Evolutionary conservation across 352 stramenopile species (phyloP).

Genomic region (Globisporangium cylindrosporum): DNA sequence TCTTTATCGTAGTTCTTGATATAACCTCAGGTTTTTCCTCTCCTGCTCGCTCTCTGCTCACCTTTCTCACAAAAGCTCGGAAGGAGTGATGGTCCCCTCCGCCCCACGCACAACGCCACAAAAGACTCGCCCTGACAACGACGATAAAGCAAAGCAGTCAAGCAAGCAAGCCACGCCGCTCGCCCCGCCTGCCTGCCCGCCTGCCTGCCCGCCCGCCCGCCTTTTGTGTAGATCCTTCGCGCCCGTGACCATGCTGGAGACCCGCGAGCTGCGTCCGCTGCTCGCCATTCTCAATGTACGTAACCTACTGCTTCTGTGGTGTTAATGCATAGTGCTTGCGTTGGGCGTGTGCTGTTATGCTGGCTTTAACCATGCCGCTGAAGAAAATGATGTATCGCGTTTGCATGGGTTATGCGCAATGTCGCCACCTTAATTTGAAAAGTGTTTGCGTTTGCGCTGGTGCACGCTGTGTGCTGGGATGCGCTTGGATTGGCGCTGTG

Average conservation of each 20-base stretch:
- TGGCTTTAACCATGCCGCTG: background rate
- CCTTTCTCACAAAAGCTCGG: background rate
- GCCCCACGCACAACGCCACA: slow-evolving; percentile 14
- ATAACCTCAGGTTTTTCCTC: slow-evolving; percentile 2
- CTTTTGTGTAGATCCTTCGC: background rate
- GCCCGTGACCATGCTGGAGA: slow-evolving; percentile 61
- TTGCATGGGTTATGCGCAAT: background rate
- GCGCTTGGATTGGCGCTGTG: background rate
- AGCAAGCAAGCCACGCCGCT: background rate
- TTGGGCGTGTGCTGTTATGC: background rate
- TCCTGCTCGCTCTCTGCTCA: background rate
- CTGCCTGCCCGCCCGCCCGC: background rate
- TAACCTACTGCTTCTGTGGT: slow-evolving; percentile 1
- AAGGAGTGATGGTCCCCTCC: background rate
- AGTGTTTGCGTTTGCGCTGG: background rate
- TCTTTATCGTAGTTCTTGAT: background rate
- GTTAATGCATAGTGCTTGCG: background rate
- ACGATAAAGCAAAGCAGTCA: slow-evolving; percentile 6
- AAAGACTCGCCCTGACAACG: slow-evolving; percentile 14
- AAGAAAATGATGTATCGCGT: background rate
- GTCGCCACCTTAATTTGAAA: background rate
- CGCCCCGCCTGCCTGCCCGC: background rate
- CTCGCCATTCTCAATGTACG: slow-evolving; percentile 83
- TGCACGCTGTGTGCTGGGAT: background rate
- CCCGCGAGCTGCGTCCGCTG: slow-evolving; percentile 75